Base-by-base conservation (phyloP, 2,329 filamentous ascomycete genomes). In the Cercospora brassicicola region DNA sequence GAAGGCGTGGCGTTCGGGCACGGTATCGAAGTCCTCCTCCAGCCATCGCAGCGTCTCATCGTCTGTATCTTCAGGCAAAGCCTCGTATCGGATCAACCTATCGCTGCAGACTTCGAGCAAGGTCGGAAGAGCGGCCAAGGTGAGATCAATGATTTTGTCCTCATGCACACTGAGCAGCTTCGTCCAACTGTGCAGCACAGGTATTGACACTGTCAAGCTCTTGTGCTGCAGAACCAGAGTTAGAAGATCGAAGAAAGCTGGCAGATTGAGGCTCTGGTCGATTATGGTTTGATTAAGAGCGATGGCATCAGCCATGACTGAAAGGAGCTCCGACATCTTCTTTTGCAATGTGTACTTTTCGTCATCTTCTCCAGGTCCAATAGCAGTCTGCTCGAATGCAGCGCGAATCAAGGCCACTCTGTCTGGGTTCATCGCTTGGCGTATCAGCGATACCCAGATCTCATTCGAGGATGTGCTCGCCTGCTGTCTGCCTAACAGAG, bases 311-410 rank as follows among this genome's bases (percentile, higher is more conserved):
- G 91, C 93, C 15, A 97, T 84, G 74, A 91, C 92, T 26, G 94
- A 94, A 9, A 97, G 84, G 82, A 97, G 91, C 87, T 99, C 95
- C 0, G 94, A 93, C 57, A 98, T 88, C 80, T 96, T 97, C 82
- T 98, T 98, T 48, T 92, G 89, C 73, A 97, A 89, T 65, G 92
- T 89, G 78, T 99, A 98, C 77, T 93, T 96, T 75, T 97, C 93
- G 72, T 97, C 92, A 67, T 97, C 88, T 73, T 97, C 90, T 67
- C 92, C 87, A 2, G 92, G 72, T 13, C 61, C 67, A 11, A 70
- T 68, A 13, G 70, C 65, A 28, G 76, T 71, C 23, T 67, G 69
- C 57, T 77, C 73, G 59, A 77, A 78, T 7, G 73, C 70, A 36
- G 73, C 69, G n/a, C 71, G 73, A 20, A 79, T 71, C 66, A 78